phyloP scores from a whole-genome alignment of 2,329 filamentous ascomycete species.

The Hortaea sp. region DNA sequence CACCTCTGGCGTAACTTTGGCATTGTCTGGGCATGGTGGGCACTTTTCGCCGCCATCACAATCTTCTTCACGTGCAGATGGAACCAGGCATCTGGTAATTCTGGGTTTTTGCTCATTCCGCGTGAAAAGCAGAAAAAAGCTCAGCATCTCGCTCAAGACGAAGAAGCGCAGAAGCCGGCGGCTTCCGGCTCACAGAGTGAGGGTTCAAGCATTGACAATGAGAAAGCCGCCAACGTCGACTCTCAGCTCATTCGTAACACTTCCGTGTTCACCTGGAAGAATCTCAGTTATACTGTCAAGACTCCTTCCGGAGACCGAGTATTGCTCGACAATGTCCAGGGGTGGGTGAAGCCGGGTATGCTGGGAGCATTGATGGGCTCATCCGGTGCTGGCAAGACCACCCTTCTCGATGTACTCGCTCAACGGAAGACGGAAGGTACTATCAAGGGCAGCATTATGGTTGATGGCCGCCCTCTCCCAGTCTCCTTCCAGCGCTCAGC shows the following conservation, averaged over 20 bases:
- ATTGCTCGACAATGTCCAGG: slow-evolving; percentile 37
- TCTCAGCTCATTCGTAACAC: slow-evolving; percentile 49
- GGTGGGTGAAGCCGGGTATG: slow-evolving; percentile 40
- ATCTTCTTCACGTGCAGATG: slow-evolving; percentile 49
- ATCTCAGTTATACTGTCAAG: slow-evolving; percentile 67
- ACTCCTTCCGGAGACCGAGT: slow-evolving; percentile 35
- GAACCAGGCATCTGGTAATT: slow-evolving; percentile 32
- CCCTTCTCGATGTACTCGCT: slow-evolving; percentile 66
- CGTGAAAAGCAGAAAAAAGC: slow-evolving; percentile 1
- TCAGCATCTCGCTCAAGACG: not conserved
- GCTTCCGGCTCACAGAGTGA: slow-evolving; percentile 42
- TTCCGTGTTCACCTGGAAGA: slow-evolving; percentile 72
- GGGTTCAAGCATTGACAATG: slow-evolving; percentile 17
- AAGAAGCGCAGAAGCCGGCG: slow-evolving; percentile 1
- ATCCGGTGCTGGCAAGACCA: slow-evolving; percentile 73
- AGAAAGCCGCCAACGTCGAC: slow-evolving; percentile 21
- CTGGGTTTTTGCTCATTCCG: slow-evolving; percentile 45
- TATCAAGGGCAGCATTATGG: slow-evolving; percentile 51
- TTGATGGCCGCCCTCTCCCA: slow-evolving; percentile 42
- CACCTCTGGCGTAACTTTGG: slow-evolving; percentile 51
- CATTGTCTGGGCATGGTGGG: slow-evolving; percentile 57
- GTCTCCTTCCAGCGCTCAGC: slow-evolving; percentile 50
- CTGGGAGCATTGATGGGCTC: slow-evolving; percentile 43
- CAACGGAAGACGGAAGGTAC: slow-evolving; percentile 55
- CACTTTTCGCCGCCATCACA: slow-evolving; percentile 48